phyloP scores from a whole-genome alignment of 2,329 filamentous ascomycete genomes.

The Didymella pinodella region DNA sequence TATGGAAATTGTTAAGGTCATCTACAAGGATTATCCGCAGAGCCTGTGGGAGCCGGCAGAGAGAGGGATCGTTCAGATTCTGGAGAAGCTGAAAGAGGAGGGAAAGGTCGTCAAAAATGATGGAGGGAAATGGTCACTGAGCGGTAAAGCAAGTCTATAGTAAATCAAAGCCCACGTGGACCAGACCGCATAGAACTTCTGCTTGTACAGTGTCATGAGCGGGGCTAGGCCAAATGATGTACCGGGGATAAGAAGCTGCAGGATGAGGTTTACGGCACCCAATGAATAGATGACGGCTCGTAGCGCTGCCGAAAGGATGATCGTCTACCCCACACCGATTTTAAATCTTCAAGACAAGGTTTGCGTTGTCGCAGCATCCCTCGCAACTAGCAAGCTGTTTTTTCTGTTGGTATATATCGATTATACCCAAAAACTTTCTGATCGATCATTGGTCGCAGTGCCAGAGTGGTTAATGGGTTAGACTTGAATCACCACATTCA shows the following conservation, averaged over 20 bases:
- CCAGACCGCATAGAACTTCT: conserved; percentile 23
- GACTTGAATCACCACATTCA: conserved; percentile 50
- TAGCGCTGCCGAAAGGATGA: background rate
- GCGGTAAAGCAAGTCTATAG: conserved; percentile 44
- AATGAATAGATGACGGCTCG: conserved; percentile 15
- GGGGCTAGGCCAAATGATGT: conserved; percentile 36
- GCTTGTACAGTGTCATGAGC: conserved; percentile 55
- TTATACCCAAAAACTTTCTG: background rate
- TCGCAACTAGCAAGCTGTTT: too few relatives aligned
- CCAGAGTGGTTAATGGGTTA: conserved; percentile 56
- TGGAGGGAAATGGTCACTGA: conserved; percentile 48
- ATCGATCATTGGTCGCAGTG: conserved; percentile 37
- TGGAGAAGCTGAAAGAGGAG: conserved; percentile 79
- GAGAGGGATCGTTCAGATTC: conserved; percentile 76
- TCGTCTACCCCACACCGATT: background rate
- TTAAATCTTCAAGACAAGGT: background rate
- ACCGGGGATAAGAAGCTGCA: conserved; percentile 36
- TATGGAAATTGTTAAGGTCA: conserved; percentile 85
- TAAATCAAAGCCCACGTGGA: background rate
- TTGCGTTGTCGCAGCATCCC: too few relatives aligned
- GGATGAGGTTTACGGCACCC: conserved; percentile 39
- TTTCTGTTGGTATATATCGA: background rate
- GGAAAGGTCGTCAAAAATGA: conserved; percentile 64
- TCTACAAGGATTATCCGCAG: conserved; percentile 82
- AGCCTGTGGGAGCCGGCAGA: conserved; percentile 79